These are phyloP conservation scores for Cucurbita pepo DNA, from an alignment of 306 rosid genomes.

Conservation along the genomic window DNA sequence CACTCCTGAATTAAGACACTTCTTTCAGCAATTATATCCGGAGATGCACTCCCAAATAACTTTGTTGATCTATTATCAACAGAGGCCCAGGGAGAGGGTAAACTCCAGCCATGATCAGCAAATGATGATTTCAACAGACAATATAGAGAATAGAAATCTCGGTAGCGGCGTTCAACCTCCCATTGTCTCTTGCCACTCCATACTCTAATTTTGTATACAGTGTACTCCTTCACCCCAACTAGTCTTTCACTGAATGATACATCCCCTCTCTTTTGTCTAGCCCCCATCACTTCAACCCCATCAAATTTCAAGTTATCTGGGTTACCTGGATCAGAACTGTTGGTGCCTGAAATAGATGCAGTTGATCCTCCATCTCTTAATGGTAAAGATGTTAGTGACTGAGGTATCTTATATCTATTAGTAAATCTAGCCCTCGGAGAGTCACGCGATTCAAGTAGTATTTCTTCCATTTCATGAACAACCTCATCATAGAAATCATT, in stretches of 20 bases:
- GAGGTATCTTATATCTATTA: conserved; percentile 31
- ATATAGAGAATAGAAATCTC: conserved; percentile 68
- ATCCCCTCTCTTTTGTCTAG: conserved; percentile 89
- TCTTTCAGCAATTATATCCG: conserved; percentile 78
- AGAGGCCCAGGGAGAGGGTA: conserved; percentile 79
- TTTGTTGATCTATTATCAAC: conserved; percentile 70
- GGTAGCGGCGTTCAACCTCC: conserved; percentile 91
- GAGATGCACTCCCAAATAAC: conserved; percentile 83
- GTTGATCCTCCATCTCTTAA: conserved; percentile 78
- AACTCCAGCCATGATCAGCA: conserved; percentile 51
- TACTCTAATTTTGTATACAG: conserved; percentile 70
- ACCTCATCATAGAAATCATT: conserved; percentile 69
- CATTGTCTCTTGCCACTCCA: conserved; percentile 69
- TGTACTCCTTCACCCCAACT: conserved; percentile 95
- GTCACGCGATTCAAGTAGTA: conserved; percentile 65
- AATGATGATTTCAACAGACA: conserved; percentile 54
- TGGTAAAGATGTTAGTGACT: conserved; percentile 37
- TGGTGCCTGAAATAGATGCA: conserved; percentile 70
- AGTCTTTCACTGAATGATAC: conserved; percentile 91
- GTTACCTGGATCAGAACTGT: conserved; percentile 30
- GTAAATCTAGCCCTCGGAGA: conserved; percentile 49
- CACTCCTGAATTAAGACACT: conserved; percentile 88
- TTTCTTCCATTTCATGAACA: conserved; percentile 95
- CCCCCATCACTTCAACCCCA: conserved; percentile 90
- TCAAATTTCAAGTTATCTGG: conserved; percentile 47